phyloP scores from a whole-genome alignment of 2,329 filamentous ascomycete genomes.

The Scytalidium sp. region DNA sequence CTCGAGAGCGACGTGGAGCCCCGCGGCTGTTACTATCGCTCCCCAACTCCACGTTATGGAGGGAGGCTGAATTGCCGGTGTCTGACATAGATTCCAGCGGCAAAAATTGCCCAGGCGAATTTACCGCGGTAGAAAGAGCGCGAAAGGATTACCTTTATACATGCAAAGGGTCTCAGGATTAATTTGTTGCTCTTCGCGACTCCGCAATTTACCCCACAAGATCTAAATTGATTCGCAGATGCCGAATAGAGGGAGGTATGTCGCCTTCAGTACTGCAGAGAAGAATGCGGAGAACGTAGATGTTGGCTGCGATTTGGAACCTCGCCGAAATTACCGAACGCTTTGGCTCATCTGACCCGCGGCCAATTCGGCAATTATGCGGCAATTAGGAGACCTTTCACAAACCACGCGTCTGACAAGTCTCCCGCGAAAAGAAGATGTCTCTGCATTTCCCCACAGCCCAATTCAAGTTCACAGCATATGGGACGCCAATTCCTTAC shows the following conservation, averaged over 20 bases:
- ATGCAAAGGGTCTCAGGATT: background rate
- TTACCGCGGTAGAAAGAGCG: slow-evolving; percentile 7
- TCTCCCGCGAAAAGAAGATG: too few species aligned
- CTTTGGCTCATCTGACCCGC: background rate
- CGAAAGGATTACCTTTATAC: background rate
- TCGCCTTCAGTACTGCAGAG: background rate
- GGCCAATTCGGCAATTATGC: background rate
- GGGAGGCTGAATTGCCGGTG: background rate
- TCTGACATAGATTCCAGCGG: slow-evolving; percentile 5
- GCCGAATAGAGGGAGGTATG: background rate
- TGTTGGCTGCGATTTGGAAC: too few species aligned
- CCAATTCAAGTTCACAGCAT: too few species aligned
- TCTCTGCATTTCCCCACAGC: too few species aligned
- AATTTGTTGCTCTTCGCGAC: background rate
- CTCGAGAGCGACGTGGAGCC: slow-evolving; percentile 8
- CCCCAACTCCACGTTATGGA: background rate
- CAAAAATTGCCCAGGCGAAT: slow-evolving; percentile 1
- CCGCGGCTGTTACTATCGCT: background rate
- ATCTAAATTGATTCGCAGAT: background rate
- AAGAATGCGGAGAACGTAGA: background rate
- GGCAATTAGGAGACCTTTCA: too few species aligned
- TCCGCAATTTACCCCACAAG: background rate
- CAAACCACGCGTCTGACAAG: too few species aligned
- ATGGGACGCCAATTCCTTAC: too few species aligned
- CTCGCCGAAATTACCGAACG: too few species aligned